phyloP scores from a whole-genome alignment of 176 grass and related monocot species.

The Calamus simplicifolius region DNA sequence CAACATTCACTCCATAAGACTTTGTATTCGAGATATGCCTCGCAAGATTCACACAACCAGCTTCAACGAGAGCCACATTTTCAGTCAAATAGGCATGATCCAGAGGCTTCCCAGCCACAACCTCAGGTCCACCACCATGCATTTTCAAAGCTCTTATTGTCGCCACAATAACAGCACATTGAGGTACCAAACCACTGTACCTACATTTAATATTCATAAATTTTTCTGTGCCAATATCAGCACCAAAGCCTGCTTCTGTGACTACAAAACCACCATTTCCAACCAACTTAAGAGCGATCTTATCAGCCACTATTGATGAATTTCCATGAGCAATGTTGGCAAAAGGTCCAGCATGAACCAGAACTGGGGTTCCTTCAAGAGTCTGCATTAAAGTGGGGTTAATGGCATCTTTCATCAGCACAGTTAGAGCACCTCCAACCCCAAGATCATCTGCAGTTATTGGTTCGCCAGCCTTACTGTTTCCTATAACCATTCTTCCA shows the following conservation, averaged over 20 bases:
- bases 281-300: slow-evolving; percentile 92
- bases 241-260: slow-evolving; percentile 94
- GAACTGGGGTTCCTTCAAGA: slow-evolving; percentile 84
- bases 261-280: slow-evolving; percentile 92
- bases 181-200: slow-evolving; percentile 86
- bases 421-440: slow-evolving; percentile 83
- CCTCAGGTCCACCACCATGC: slow-evolving; percentile 87
- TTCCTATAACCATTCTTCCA: slow-evolving; percentile 92
- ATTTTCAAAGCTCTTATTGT: slow-evolving; percentile 97
- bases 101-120: slow-evolving; percentile 83
- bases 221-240: slow-evolving; percentile 97
- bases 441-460: slow-evolving; percentile 95
- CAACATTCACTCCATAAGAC: slow-evolving; percentile 77
- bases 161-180: slow-evolving; percentile 92
- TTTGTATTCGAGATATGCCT: slow-evolving; percentile 75
- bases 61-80: slow-evolving; percentile 81
- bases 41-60: slow-evolving; percentile 82
- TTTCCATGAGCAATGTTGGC: slow-evolving; percentile 99
- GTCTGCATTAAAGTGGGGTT: slow-evolving; percentile 97
- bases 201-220: slow-evolving; percentile 99
- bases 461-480: slow-evolving; percentile 75
- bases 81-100: slow-evolving; percentile 81
- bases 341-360: slow-evolving; percentile 96
- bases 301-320: slow-evolving; percentile 93
- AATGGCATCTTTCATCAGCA: slow-evolving; percentile 99